Base-by-base conservation (phyloP, 805 yeast species). In the Hanseniaspora lachancei region DNA sequence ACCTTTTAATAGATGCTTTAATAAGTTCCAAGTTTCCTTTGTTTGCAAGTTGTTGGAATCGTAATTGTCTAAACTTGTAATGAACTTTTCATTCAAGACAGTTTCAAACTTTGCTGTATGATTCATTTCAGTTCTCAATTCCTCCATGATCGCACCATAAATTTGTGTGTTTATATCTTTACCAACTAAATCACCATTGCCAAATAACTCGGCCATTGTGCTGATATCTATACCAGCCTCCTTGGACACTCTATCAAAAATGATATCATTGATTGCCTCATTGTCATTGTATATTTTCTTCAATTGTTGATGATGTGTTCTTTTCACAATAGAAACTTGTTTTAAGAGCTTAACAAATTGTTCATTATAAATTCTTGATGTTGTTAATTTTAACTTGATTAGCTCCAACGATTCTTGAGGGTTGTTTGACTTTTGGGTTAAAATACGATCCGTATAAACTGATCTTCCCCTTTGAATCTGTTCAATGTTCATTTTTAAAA, bases 261-360 rank as follows among this genome's bases (percentile, higher is more conserved):
- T 60, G 56, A 71, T 59, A 55, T 63, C 64, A 54, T 70, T 64
- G 47, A 72, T 61, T 59, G 73, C 68, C 41, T 62, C 66, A 55
- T 68, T 68, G 47, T 66, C 66, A 8, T 65, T 60, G 35, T 66
- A 59, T 24, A 68, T 60, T 48, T 64, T 63, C 18, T 74, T 74
- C 60, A 80, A 69, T 60, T 76, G 78, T 38, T 70, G 70, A 13
- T 76, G 74, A 62, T 80, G 79, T 46, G 62, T 65, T 50, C 72
- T 72, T 62, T 74, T 74, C 35, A 78, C 66, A 35, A 76, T 70
- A 42, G 78, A 72, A 56, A 80, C 72, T 27, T 77, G 80, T 41
- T 77, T 74, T 56, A 85, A 72, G 74, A 86, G 77, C 43, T 72
- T 74, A 40, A 85, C 80, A 59, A 86, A 73, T 51, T 78, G 81